phyloP scores from a whole-genome alignment of 768 basidiomycete genomes.

The Leccinum boreale region DNA sequence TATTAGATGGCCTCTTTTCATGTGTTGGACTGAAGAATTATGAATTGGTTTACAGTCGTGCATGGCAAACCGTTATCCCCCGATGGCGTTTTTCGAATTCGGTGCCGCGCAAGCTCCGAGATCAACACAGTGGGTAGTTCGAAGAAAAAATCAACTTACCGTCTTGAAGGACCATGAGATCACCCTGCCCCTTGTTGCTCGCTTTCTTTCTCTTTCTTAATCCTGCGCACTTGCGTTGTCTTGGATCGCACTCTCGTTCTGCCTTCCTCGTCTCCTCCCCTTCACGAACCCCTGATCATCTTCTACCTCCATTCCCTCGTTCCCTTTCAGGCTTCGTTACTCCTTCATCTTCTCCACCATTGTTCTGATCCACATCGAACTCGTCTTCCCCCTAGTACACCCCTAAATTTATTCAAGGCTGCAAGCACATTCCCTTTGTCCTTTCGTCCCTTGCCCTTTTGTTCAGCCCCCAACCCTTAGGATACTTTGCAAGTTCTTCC shows the following conservation, averaged over 20 bases:
- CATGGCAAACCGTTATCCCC: background rate
- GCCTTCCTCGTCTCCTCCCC: constrained; percentile 73
- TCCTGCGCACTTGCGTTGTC: constrained; percentile 40
- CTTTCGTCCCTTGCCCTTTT: constrained; percentile 56
- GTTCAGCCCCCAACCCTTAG: constrained; percentile 58
- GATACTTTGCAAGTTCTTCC: constrained; percentile 80
- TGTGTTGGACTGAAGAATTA: background rate
- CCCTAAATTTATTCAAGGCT: constrained; percentile 65
- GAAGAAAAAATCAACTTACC: constrained; percentile 14
- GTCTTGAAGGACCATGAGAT: constrained; percentile 13
- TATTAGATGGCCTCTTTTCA: background rate
- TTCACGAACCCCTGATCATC: constrained; percentile 70
- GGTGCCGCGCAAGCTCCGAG: background rate
- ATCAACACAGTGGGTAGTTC: background rate
- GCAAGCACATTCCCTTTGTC: constrained; percentile 74
- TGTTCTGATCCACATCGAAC: constrained; percentile 11
- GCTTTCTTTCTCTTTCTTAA: no score
- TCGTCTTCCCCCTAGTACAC: constrained; percentile 25
- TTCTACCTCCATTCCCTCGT: constrained; percentile 69
- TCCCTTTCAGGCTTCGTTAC: constrained; percentile 31
- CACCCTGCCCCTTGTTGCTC: background rate
- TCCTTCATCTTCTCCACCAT: constrained; percentile 1
- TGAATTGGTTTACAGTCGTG: background rate
- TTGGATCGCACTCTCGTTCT: constrained; percentile 80
- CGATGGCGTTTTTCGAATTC: background rate